Base-by-base conservation (phyloP, 176 grass and related monocot species). In the Typha latifolia region DNA sequence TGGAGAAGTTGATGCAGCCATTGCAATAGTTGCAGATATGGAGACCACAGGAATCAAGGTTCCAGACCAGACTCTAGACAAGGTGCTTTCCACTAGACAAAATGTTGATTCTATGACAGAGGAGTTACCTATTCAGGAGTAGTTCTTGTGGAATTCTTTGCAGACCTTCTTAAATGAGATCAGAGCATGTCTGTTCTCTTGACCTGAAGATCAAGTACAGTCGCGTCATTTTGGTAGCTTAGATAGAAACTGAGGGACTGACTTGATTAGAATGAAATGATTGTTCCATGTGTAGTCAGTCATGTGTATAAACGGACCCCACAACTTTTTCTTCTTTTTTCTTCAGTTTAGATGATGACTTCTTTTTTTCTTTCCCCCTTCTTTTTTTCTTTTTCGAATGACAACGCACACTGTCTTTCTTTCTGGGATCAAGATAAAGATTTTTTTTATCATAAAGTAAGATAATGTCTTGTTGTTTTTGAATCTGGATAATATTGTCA, bases 31-130 rank as follows among this genome's bases (percentile, higher is more conserved):
- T 49, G 84, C 85, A 32, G 88, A 92, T 63, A 84, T 89, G 85
- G 93, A 97, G 75, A 86, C 85, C 4, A 78, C 77, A 64, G 93
- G 85, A 80, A 89, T 97, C 78, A 97, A 86, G 66, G 88, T 89
- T 19, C 61, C 78, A 5, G 93, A 89, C 48, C 70, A 97, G 70
- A 97, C 89, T 48, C 75, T 97, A 72, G 93, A 97, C 76, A 84
- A 81, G 70, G 88, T 97, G 69, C 93, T 97, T 66, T 80, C 78
- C 70, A 53, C 80, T 49, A 86, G 87, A 84, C 82, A 69, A 34
- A 67, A 59, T 15, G 75, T 65, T 47, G 85, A 96, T 66, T 84
- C 82, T 49, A 56, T 57, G 4, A 74, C 70, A 32, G 65, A 80
- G 29, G 64, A 57, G 16, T 57, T n/a, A 57, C 16, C 53, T 57